Evolutionary conservation across 1,284 basidiomycete species (phyloP).

Genomic region (Fistulinella staudtii): DNA sequence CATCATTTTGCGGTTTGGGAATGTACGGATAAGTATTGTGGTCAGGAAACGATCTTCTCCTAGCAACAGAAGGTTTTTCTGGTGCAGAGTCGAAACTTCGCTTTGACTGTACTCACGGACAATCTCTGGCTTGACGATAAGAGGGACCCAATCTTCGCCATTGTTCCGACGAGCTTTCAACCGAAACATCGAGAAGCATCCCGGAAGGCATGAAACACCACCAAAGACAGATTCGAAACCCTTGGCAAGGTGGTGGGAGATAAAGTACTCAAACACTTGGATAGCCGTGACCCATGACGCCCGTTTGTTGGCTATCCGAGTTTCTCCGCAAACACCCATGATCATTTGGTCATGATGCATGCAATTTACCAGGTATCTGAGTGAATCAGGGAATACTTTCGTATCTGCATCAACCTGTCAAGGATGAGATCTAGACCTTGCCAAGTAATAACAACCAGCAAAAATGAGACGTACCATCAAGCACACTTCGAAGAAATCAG

Average conservation of each 20-base stretch:
- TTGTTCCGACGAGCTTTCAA: slow-evolving; percentile 87
- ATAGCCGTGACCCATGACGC: slow-evolving; percentile 98
- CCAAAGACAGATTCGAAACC: slow-evolving; percentile 99
- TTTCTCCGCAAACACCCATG: slow-evolving; percentile 99
- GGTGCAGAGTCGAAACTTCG: slow-evolving; percentile 91
- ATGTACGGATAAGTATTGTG: slow-evolving; percentile 90
- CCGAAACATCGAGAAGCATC: slow-evolving; percentile 99
- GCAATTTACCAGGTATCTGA: slow-evolving; percentile 88
- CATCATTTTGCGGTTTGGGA: slow-evolving; percentile 99
- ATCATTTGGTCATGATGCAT: slow-evolving; percentile 99
- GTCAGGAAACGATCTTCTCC: slow-evolving; percentile 99
- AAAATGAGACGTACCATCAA: slow-evolving; percentile 78
- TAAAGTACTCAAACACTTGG: slow-evolving; percentile 98
- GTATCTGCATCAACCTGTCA: slow-evolving; percentile 95
- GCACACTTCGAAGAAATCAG: slow-evolving; percentile 97
- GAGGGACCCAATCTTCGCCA: slow-evolving; percentile 96
- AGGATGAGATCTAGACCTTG: slow-evolving; percentile 16
- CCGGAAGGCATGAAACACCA: slow-evolving; percentile 98
- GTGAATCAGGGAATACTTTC: slow-evolving; percentile 83
- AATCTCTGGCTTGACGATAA: slow-evolving; percentile 97
- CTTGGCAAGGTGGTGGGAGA: slow-evolving; percentile 97
- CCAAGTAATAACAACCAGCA: not conserved
- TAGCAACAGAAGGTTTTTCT: slow-evolving; percentile 95
- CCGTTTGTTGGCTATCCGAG: slow-evolving; percentile 96
- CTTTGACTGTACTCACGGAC: slow-evolving; percentile 96